These are phyloP conservation scores for Striga hermonthica DNA, from an alignment of 305 asterid genomes.

Conservation along the genomic window DNA sequence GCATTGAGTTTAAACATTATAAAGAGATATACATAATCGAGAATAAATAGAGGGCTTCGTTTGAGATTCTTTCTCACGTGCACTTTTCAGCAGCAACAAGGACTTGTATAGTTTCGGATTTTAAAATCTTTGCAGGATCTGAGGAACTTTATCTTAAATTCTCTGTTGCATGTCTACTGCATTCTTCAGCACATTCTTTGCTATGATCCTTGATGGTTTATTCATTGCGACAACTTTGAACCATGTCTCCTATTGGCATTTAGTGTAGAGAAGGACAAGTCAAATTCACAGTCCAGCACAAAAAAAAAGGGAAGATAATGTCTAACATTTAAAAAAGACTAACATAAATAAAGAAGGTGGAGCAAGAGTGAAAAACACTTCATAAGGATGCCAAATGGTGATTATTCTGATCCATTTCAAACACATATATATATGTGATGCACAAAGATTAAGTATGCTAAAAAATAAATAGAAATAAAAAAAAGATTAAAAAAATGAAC, in stretches of 20 bases:
- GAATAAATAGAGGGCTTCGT: conserved; percentile 30
- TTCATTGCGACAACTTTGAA: conserved; percentile 41
- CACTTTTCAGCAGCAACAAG: neutral
- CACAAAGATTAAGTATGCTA: conserved; percentile 24
- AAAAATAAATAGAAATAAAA: conserved; percentile 15
- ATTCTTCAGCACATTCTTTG: conserved; percentile 35
- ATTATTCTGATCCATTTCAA: conserved; percentile 13
- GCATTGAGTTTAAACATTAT: neutral
- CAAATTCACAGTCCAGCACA: too few relatives aligned
- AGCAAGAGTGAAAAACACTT: conserved; percentile 15
- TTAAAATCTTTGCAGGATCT: conserved; percentile 31
- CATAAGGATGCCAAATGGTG: conserved; percentile 18
- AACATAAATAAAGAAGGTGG: conserved; percentile 23
- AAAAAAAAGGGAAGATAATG: too few relatives aligned
- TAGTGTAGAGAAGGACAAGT: too few relatives aligned
- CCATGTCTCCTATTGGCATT: conserved; percentile 79
- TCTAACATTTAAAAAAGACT: conserved; percentile 12
- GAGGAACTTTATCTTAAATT: conserved; percentile 34
- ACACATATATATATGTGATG: conserved; percentile 15
- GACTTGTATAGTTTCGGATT: conserved; percentile 36
- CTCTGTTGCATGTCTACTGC: conserved; percentile 31
- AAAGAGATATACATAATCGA: conserved; percentile 36
- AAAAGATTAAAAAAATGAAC: conserved; percentile 19
- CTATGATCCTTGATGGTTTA: conserved; percentile 35
- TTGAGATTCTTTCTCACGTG: neutral